phyloP scores from a whole-genome alignment of 805 yeast species.

The Candida ascalaphidarum region DNA sequence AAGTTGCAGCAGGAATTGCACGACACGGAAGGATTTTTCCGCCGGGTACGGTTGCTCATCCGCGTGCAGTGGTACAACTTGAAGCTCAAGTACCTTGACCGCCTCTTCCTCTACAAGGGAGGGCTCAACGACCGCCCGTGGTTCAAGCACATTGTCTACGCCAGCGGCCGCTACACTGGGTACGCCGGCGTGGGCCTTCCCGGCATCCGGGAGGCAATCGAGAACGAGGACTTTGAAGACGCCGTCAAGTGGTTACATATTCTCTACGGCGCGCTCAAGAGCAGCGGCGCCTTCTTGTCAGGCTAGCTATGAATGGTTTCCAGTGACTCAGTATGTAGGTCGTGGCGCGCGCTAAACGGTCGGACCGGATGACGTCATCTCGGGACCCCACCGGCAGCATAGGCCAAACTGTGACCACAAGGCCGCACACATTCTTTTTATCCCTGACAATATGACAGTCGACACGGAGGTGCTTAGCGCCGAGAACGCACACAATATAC shows the following conservation, averaged over 20 bases:
- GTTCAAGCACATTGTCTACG: conserved; percentile 58
- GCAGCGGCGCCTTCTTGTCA: conserved; percentile 9
- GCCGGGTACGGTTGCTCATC: conserved; percentile 28
- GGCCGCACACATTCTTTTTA: too few species aligned
- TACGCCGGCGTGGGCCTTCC: conserved; percentile 47
- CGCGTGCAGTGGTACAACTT: conserved; percentile 26
- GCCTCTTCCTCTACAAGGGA: conserved; percentile 38
- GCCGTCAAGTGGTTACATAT: conserved; percentile 37
- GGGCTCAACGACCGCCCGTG: conserved; percentile 46
- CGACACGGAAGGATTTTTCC: conserved; percentile 20
- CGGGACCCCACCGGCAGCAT: too few species aligned
- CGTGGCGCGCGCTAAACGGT: too few species aligned
- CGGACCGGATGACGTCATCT: too few species aligned
- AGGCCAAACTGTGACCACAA: too few species aligned
- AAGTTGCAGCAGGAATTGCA: conserved; percentile 21
- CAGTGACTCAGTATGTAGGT: too few species aligned
- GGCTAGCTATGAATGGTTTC: too few species aligned
- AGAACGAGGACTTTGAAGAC: conserved; percentile 35
- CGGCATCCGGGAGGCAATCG: conserved; percentile 48
- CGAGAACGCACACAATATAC: too few species aligned
- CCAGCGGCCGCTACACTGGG: conserved; percentile 48
- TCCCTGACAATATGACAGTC: too few species aligned
- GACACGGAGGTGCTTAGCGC: too few species aligned
- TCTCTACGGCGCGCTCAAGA: conserved; percentile 26
- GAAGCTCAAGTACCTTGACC: conserved; percentile 39